A percentile compares a stretch with the other conserved stretches of the same genome.
These are phyloP conservation scores for Cercospora sesami DNA, from an alignment of 2,329 filamentous ascomycete genomes.

Conservation along the genomic window DNA sequence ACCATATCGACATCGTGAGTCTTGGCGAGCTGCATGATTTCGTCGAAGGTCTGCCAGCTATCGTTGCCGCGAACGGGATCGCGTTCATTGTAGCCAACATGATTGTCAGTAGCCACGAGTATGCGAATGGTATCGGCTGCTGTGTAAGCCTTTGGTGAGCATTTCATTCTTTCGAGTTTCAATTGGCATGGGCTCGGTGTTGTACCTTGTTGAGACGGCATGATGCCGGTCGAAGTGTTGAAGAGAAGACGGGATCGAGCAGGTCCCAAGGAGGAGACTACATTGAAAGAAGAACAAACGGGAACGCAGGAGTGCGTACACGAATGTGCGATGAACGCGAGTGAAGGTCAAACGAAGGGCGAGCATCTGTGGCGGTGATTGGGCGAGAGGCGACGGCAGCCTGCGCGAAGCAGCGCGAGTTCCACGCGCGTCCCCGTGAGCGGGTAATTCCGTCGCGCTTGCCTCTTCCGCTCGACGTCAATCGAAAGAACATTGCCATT, in stretches of 20 bases:
- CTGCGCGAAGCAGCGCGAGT: not conserved
- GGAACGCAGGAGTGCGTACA: not conserved
- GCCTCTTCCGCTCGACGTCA: conserved; percentile 21
- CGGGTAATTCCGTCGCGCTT: conserved; percentile 12
- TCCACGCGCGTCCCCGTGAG: not conserved
- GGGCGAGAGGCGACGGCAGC: conserved; percentile 3
- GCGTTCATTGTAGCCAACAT: conserved; percentile 94
- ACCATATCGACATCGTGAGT: conserved; percentile 96
- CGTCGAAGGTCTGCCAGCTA: conserved; percentile 94
- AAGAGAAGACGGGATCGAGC: not conserved
- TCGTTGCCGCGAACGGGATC: conserved; percentile 94
- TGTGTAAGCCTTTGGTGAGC: conserved; percentile 32
- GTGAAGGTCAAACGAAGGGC: not conserved
- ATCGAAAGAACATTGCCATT: not conserved
- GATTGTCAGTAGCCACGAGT: conserved; percentile 90
- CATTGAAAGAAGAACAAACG: not conserved
- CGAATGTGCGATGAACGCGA: not conserved
- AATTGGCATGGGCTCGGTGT: conserved; percentile 1
- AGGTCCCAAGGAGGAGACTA: not conserved
- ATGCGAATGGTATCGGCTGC: conserved; percentile 87
- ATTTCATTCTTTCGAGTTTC: conserved; percentile 5
- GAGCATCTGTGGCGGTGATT: not conserved
- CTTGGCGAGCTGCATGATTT: conserved; percentile 86
- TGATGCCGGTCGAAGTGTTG: conserved; percentile 3
- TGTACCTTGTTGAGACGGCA: conserved; percentile 13